These are phyloP conservation scores for Diaporthe batatas DNA, from an alignment of 2,329 filamentous ascomycete genomes.

Conservation along the genomic window DNA sequence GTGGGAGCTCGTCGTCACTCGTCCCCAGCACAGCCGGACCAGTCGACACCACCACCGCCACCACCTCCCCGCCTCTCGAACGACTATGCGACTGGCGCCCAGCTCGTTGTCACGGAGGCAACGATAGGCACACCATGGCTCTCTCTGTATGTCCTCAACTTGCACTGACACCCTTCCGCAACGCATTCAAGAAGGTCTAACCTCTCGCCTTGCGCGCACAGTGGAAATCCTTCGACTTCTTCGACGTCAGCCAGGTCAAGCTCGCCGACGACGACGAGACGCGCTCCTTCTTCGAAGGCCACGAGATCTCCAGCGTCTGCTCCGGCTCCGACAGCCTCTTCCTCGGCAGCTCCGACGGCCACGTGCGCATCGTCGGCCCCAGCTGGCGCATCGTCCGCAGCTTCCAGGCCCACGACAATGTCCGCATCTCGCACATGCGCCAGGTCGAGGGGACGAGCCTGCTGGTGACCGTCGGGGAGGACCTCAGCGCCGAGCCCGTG, in stretches of 20 bases:
- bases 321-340: slow-evolving; percentile 92
- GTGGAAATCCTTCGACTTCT: slow-evolving; percentile 99
- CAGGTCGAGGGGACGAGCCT: slow-evolving; percentile 90
- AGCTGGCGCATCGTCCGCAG: slow-evolving; percentile 88
- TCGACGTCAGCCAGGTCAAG: slow-evolving; percentile 90
- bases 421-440: slow-evolving; percentile 89
- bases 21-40: not conserved
- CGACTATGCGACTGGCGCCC: slow-evolving; percentile 21
- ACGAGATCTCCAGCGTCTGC: slow-evolving; percentile 84
- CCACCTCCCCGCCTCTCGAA: not conserved
- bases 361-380: slow-evolving; percentile 87
- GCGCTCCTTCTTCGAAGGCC: slow-evolving; percentile 83
- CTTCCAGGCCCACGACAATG: slow-evolving; percentile 87
- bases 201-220: slow-evolving; percentile 52
- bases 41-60: too few relatives aligned
- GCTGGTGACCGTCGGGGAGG: slow-evolving; percentile 88
- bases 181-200: not conserved
- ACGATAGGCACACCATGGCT: slow-evolving; percentile 33
- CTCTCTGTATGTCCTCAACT: slow-evolving; percentile 18
- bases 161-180: too few relatives aligned
- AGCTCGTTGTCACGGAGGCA: slow-evolving; percentile 32
- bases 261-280: slow-evolving; percentile 81
- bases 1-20: slow-evolving; percentile 19
- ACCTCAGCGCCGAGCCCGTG: slow-evolving; percentile 87
- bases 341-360: slow-evolving; percentile 86